Evolutionary conservation across 108 stramenopile species (phyloP).

Genomic region (Aurantiochytrium sp.): DNA sequence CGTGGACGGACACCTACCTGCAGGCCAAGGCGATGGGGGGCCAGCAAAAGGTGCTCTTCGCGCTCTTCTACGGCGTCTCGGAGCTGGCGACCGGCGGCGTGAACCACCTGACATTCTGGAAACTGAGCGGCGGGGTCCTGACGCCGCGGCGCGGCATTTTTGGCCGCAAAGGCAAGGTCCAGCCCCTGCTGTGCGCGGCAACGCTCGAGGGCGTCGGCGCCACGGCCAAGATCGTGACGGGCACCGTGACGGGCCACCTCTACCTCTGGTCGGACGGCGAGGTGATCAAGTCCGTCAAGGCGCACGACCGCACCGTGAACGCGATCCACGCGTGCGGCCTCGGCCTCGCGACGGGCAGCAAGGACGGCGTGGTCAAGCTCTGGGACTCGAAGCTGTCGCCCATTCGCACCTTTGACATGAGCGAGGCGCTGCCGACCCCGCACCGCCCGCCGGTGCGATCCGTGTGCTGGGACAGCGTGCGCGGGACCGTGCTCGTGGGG

Average conservation of each 20-base stretch:
- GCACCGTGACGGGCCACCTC: conserved; percentile 41
- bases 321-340: conserved; percentile 35
- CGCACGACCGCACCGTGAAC: conserved; percentile 55
- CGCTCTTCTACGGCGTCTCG: conserved; percentile 32
- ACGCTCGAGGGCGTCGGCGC: background rate
- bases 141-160: background rate
- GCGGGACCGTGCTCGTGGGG: conserved; percentile 55
- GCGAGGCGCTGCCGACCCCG: conserved; percentile 35
- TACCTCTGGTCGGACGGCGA: conserved; percentile 41
- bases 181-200: conserved; percentile 29
- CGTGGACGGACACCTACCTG: conserved; percentile 33
- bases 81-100: conserved; percentile 43
- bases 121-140: conserved; percentile 2
- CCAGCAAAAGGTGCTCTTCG: conserved; percentile 36
- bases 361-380: conserved; percentile 52
- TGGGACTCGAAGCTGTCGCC: conserved; percentile 57
- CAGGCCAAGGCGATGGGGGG: background rate
- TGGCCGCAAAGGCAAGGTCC: conserved; percentile 30
- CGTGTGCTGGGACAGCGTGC: conserved; percentile 44
- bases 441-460: conserved; percentile 39
- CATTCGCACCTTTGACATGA: conserved; percentile 39
- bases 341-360: conserved; percentile 56
- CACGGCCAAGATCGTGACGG: background rate
- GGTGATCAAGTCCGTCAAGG: conserved; percentile 50
- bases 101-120: conserved; percentile 44